Conservation (phyloP, 768 basidiomycete species). For the Suillus clintonianus region DNA sequence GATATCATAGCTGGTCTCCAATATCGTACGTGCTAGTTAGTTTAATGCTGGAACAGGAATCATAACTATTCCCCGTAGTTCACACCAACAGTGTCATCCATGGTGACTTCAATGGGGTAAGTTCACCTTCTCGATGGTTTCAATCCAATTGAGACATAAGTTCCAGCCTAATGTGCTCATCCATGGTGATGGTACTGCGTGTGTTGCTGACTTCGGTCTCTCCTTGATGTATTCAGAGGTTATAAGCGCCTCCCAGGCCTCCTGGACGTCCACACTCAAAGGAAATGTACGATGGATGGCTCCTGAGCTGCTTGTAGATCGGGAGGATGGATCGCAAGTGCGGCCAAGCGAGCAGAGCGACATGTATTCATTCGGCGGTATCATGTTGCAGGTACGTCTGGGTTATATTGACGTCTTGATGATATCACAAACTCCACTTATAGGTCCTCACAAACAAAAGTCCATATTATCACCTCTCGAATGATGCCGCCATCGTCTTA, state of each 20-base stretch:
- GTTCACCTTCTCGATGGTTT: neutral
- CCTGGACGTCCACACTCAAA: neutral
- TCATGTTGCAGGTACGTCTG: conserved; percentile 21
- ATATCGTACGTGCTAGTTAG: neutral
- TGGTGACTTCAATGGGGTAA: conserved; percentile 9
- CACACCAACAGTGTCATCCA: neutral
- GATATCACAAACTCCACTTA: neutral
- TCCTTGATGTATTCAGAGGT: conserved; percentile 41
- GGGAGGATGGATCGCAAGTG: neutral
- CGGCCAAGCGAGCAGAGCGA: conserved; percentile 28
- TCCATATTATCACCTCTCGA: neutral
- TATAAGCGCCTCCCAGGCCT: conserved; percentile 11
- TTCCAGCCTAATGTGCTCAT: conserved; percentile 48
- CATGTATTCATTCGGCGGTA: conserved; percentile 46
- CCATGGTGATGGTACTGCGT: conserved; percentile 40
- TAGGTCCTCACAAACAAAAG: neutral
- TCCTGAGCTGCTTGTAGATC: conserved; percentile 31
- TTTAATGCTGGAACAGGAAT: neutral
- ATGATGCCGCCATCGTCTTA: neutral
- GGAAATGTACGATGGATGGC: conserved; percentile 50
- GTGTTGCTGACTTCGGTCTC: conserved; percentile 48
- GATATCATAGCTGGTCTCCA: neutral
- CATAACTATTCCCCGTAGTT: neutral
- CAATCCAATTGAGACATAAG: neutral
- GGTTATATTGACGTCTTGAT: conserved; percentile 26